Conservation (phyloP, 1,284 basidiomycete species). For the Phellinidium pouzarii region DNA sequence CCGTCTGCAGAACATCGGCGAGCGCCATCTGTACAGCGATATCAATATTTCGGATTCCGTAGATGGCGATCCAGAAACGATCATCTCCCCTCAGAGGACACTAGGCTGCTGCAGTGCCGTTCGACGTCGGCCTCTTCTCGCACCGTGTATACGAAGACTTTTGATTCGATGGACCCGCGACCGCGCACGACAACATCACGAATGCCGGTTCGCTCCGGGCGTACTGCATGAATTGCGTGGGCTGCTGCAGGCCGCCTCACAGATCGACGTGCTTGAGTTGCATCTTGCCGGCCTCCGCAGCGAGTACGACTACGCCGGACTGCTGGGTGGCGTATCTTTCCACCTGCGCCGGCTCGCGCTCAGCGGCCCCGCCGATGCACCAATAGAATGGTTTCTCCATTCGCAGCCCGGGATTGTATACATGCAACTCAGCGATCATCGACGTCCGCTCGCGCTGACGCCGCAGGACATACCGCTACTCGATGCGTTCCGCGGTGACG, state of each 20-base stretch:
- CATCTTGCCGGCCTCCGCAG: conserved; percentile 36
- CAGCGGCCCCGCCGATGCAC: conserved; percentile 37
- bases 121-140: conserved; percentile 37
- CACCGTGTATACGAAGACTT: conserved; percentile 38
- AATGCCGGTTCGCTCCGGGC: conserved; percentile 26
- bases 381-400: conserved; percentile 39
- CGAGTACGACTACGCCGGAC: conserved; percentile 23
- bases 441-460: conserved; percentile 32
- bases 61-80: conserved; percentile 28
- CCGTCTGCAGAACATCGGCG: conserved; percentile 48
- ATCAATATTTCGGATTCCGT: conserved; percentile 39
- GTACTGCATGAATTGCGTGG: conserved; percentile 23
- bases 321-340: conserved; percentile 28
- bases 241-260: conserved; percentile 16
- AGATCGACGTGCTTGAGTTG: conserved; percentile 50
- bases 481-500: conserved; percentile 49
- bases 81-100: conserved; percentile 39
- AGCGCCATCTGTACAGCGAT: conserved; percentile 49
- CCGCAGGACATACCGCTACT: conserved; percentile 39
- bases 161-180: conserved; percentile 42
- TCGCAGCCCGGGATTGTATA: conserved; percentile 37
- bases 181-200: conserved; percentile 25
- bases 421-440: conserved; percentile 46
- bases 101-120: conserved; percentile 48
- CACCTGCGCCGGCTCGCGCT: conserved; percentile 44